Evolutionary conservation across 208 protist species (phyloP).

Genomic region (Trypanosoma lewisi): DNA sequence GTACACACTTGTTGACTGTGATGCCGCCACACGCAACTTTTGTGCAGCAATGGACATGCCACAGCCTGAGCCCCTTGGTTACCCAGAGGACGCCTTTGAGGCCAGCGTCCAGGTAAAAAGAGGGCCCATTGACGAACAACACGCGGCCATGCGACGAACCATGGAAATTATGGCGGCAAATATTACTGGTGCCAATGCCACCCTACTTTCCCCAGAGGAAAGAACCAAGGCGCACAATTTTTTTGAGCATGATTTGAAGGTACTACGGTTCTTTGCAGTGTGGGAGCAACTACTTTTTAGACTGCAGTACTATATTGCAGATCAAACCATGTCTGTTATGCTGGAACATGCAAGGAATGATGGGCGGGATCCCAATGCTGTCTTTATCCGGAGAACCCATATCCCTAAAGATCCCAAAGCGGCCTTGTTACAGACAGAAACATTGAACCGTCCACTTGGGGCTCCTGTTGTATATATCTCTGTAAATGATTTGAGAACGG

Average conservation of each 20-base stretch:
- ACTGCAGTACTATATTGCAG: conserved; percentile 95
- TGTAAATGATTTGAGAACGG: conserved; percentile 82
- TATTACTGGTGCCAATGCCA: conserved; percentile 67
- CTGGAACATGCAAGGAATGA: conserved; percentile 89
- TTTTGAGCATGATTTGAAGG: conserved; percentile 93
- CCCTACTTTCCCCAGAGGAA: conserved; percentile 79
- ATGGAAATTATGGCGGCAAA: conserved; percentile 76
- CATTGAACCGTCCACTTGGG: conserved; percentile 57
- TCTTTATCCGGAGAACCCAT: conserved; percentile 86
- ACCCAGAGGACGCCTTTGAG: conserved; percentile 85
- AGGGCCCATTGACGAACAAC: conserved; percentile 51
- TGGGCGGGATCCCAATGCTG: conserved; percentile 92
- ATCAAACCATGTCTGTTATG: conserved; percentile 93
- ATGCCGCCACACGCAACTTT: conserved; percentile 94
- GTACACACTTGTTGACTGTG: conserved; percentile 93
- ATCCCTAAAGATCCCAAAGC: conserved; percentile 71
- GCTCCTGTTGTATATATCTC: conserved; percentile 46
- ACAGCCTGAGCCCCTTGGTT: conserved; percentile 59
- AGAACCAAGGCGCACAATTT: conserved; percentile 78
- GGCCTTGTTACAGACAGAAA: conserved; percentile 51
- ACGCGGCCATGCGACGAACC: conserved; percentile 78
- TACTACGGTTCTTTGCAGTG: conserved; percentile 93
- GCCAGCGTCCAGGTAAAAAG: conserved; percentile 19
- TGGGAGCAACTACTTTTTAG: conserved; percentile 94
- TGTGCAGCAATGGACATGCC: conserved; percentile 76